phyloP scores from a whole-genome alignment of 441 rosid species.

The Populus hybrid region DNA sequence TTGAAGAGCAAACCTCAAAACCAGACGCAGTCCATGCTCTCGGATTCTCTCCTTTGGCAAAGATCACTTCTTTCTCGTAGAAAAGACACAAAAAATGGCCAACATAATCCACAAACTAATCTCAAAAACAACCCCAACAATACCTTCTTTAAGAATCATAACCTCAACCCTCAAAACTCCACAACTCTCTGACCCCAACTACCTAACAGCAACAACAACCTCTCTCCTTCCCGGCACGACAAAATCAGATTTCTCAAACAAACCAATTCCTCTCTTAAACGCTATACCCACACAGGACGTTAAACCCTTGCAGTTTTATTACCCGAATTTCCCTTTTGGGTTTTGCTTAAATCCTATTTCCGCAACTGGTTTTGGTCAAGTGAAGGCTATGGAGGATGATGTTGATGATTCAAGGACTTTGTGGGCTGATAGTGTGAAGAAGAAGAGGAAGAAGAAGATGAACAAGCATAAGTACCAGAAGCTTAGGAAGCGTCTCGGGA shows the following conservation, averaged over 20 bases:
- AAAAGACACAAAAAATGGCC: slow-evolving; percentile 27
- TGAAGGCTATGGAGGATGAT: slow-evolving; percentile 12
- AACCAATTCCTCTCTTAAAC: too few relatives aligned
- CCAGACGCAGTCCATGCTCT: neutral
- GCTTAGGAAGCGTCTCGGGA: slow-evolving; percentile 50
- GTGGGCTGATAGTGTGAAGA: slow-evolving; percentile 85
- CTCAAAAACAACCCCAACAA: slow-evolving; percentile 15
- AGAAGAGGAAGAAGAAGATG: slow-evolving; percentile 96
- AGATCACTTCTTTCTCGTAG: neutral
- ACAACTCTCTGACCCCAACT: slow-evolving; percentile 14
- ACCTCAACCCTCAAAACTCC: slow-evolving; percentile 16
- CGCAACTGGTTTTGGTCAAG: slow-evolving; percentile 26
- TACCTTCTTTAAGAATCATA: slow-evolving; percentile 24
- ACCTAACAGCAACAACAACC: neutral
- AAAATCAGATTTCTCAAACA: too few relatives aligned
- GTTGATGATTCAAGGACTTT: slow-evolving; percentile 22
- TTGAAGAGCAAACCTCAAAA: neutral
- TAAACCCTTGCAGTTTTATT: slow-evolving; percentile 21
- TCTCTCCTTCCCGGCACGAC: neutral
- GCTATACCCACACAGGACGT: too few relatives aligned
- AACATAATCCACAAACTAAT: slow-evolving; percentile 33
- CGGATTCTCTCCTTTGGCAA: neutral
- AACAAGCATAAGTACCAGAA: slow-evolving; percentile 87
- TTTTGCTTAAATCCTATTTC: slow-evolving; percentile 24
- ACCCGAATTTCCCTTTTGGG: slow-evolving; percentile 46